Evolutionary conservation across 176 grass and related monocot genomes (phyloP).

Genomic region (Carex kokanica): DNA sequence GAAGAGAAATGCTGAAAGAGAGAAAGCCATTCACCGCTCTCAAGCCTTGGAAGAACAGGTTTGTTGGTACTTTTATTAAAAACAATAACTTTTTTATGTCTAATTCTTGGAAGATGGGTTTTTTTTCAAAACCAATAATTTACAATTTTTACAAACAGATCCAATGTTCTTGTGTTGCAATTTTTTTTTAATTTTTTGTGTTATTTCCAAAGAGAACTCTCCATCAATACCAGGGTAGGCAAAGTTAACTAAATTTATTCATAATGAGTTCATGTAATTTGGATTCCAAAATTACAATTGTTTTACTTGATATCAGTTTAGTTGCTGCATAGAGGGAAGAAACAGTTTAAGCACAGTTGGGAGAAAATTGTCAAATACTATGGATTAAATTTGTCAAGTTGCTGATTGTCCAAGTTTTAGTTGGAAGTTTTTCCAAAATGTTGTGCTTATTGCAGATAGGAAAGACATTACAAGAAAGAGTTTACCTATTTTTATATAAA

Average conservation of each 20-base stretch:
- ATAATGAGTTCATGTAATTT: neutral
- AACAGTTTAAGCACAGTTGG: neutral
- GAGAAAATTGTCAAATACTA: neutral
- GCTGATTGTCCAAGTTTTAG: neutral
- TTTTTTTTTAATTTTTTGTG: neutral
- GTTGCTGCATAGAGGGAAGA: neutral
- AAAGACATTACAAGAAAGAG: neutral
- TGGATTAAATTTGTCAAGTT: neutral
- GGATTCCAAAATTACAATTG: neutral
- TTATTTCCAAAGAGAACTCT: neutral
- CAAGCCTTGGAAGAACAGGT: conserved; percentile 89
- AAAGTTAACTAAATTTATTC: neutral
- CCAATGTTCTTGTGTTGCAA: neutral
- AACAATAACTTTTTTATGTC: neutral
- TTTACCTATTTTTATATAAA: conserved; percentile 17
- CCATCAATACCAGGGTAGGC: neutral
- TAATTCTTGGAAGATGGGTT: neutral
- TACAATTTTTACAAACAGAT: neutral
- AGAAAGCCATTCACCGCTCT: conserved; percentile 71
- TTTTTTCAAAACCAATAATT: neutral
- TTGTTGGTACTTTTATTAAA: neutral
- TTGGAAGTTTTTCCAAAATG: neutral
- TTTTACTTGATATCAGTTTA: neutral
- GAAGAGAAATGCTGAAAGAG: conserved; percentile 60
- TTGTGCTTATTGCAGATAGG: neutral